Evolutionary conservation across 129 eudicot species (phyloP).

Genomic region (Centrapalus pauciflorus): DNA sequence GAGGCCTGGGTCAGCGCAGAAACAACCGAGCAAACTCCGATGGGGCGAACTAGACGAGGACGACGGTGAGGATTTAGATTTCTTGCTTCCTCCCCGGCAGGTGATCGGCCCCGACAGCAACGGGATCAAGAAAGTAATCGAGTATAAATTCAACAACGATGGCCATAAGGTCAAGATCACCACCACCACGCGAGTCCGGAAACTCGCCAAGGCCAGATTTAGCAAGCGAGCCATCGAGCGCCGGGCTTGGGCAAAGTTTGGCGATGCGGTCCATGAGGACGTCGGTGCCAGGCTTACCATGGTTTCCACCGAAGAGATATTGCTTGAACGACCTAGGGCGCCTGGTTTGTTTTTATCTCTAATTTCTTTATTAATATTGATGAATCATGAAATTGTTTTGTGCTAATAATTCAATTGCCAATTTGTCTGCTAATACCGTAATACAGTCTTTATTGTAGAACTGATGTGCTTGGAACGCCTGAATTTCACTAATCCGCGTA

Average conservation of each 20-base stretch:
- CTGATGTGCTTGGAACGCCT: not conserved
- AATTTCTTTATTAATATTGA: not conserved
- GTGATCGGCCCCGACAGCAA: slow-evolving; percentile 70
- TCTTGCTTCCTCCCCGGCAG: slow-evolving; percentile 59
- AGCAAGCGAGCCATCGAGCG: slow-evolving; percentile 76
- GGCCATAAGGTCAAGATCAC: slow-evolving; percentile 75
- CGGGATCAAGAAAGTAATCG: slow-evolving; percentile 67
- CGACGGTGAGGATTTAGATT: slow-evolving; percentile 68
- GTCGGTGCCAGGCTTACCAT: slow-evolving; percentile 61
- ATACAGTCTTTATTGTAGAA: not conserved
- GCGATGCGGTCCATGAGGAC: slow-evolving; percentile 81
- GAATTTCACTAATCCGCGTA: not conserved
- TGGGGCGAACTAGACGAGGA: slow-evolving; percentile 90
- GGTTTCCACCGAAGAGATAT: slow-evolving; percentile 80
- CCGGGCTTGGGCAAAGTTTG: slow-evolving; percentile 75
- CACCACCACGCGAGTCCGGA: slow-evolving; percentile 61
- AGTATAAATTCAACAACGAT: slow-evolving; percentile 66
- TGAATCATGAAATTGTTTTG: not conserved
- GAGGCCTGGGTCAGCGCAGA: slow-evolving; percentile 17
- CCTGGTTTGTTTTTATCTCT: slow-evolving; percentile 36
- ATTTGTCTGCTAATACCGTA: not conserved
- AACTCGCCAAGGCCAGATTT: slow-evolving; percentile 61
- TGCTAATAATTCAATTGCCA: not conserved
- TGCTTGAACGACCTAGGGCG: slow-evolving; percentile 70
- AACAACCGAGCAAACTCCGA: slow-evolving; percentile 45